Conservation (phyloP, 371 early-diverging fungal genomes). For the Circinella umbellata region DNA sequence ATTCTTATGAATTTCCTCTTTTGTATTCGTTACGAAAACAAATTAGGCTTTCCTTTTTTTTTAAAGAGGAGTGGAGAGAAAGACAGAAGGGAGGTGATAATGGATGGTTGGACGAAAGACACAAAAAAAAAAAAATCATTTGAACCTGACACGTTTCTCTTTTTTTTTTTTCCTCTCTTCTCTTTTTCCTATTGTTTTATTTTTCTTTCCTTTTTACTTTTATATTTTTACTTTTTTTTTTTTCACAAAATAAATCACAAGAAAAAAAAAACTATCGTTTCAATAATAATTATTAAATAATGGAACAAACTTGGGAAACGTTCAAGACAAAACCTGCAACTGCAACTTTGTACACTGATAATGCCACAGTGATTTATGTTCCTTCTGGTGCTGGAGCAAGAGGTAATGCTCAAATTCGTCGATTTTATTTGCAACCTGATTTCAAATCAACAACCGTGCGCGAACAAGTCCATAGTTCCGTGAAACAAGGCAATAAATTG, state of each 20-base stretch:
- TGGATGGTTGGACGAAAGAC: too few species aligned
- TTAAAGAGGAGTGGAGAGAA: not conserved
- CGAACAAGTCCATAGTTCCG: conserved; percentile 42
- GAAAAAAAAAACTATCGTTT: too few species aligned
- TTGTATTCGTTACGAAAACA: not conserved
- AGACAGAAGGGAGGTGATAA: too few species aligned
- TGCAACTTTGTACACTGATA: conserved; percentile 35
- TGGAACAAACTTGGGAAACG: conserved; percentile 35
- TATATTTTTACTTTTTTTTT: conserved; percentile 6
- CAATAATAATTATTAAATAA: not conserved
- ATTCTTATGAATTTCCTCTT: not conserved
- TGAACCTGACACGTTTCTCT: conserved; percentile 9
- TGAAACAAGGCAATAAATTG: conserved; percentile 24
- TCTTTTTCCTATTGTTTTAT: conserved; percentile 11
- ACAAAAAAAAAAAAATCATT: too few species aligned
- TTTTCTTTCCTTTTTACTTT: conserved; percentile 10
- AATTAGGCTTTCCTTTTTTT: not conserved
- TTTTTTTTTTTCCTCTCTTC: conserved; percentile 12
- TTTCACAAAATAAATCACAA: not conserved
- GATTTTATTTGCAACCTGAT: conserved; percentile 37
- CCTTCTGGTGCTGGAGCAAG: conserved; percentile 44
- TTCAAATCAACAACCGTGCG: conserved; percentile 32
- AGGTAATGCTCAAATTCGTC: conserved; percentile 38
- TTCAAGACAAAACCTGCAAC: conserved; percentile 46
- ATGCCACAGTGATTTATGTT: conserved; percentile 46